Evolutionary conservation across 2,329 filamentous ascomycete species (phyloP).

Genomic region (Moelleriella libera): DNA sequence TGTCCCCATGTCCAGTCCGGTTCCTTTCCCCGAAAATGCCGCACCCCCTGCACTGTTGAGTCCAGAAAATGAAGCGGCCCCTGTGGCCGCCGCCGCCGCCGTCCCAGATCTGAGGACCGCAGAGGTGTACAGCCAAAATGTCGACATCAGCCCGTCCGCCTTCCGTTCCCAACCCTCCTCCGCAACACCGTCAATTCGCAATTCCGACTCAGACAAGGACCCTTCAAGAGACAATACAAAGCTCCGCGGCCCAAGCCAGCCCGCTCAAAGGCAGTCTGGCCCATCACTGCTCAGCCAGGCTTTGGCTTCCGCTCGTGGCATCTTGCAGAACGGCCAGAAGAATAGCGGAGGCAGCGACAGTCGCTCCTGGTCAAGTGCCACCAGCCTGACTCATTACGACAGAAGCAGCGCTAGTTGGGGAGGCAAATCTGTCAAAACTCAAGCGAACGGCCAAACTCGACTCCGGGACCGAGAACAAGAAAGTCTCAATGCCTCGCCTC

Average conservation of each 20-base stretch:
- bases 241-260: constrained; percentile 25
- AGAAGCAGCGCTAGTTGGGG: neutral
- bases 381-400: neutral
- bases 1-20: constrained; percentile 42
- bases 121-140: constrained; percentile 8
- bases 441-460: neutral
- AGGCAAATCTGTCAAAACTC: neutral
- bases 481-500: neutral
- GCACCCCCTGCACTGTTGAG: constrained; percentile 32
- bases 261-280: constrained; percentile 21
- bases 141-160: constrained; percentile 1
- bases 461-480: neutral
- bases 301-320: constrained; percentile 43
- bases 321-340: constrained; percentile 13
- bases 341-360: neutral
- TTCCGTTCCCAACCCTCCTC: constrained; percentile 1
- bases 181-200: constrained; percentile 1
- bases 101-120: constrained; percentile 3
- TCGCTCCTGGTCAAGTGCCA: neutral
- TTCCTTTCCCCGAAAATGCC: constrained; percentile 38
- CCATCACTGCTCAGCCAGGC: constrained; percentile 43
- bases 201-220: constrained; percentile 2
- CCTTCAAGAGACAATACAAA: constrained; percentile 24
- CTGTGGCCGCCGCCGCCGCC: constrained; percentile 1
- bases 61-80: constrained; percentile 5